Evolutionary conservation across 768 basidiomycete genomes (phyloP).

Genomic region (Phylloporus arenicola): DNA sequence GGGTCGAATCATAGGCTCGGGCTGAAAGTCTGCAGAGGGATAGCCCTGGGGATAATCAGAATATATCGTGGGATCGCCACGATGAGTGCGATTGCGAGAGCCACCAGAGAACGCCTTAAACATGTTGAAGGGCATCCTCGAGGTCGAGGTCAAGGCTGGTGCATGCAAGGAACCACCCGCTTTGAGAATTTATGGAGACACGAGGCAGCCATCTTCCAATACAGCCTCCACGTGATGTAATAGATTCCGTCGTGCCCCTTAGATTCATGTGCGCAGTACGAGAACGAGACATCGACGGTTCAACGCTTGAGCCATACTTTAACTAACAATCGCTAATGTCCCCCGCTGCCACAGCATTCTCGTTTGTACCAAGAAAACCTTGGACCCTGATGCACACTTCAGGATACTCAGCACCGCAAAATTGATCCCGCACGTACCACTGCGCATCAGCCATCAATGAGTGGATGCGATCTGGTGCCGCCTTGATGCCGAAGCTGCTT

Average conservation of each 20-base stretch:
- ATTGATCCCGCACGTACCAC: not conserved
- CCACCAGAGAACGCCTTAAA: constrained; percentile 30
- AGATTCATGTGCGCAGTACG: constrained; percentile 6
- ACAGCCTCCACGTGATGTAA: not conserved
- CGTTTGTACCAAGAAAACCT: not conserved
- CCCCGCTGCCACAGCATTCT: not conserved
- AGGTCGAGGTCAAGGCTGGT: constrained; percentile 15
- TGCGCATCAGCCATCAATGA: constrained; percentile 9
- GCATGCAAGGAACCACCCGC: constrained; percentile 6
- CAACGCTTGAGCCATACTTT: not conserved
- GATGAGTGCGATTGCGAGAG: constrained; percentile 29
- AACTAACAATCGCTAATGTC: not conserved
- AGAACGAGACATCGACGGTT: constrained; percentile 7
- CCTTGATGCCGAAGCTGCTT: constrained; percentile 48
- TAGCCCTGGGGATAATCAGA: constrained; percentile 27
- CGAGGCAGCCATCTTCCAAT: constrained; percentile 21
- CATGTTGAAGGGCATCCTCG: constrained; percentile 35
- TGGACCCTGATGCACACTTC: not conserved
- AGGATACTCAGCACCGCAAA: not conserved
- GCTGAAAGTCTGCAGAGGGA: constrained; percentile 21
- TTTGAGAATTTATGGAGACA: constrained; percentile 28
- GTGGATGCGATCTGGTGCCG: constrained; percentile 2
- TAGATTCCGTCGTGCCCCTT: not conserved
- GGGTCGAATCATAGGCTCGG: constrained; percentile 16
- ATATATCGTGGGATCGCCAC: constrained; percentile 22